phyloP scores from a whole-genome alignment of 164 flowering plant species.

The Amborella trichopoda region DNA sequence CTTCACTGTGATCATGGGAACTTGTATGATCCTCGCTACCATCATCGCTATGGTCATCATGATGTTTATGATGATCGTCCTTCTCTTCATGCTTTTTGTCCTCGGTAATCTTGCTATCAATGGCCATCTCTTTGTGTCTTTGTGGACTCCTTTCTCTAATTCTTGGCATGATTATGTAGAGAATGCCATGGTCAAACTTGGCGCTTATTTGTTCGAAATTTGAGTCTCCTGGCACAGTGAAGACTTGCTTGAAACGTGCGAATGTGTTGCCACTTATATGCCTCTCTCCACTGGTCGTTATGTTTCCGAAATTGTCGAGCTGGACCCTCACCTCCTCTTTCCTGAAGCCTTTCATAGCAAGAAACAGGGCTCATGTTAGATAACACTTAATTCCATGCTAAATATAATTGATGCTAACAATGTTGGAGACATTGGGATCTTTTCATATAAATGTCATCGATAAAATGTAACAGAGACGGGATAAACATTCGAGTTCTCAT shows the following conservation, averaged over 20 bases:
- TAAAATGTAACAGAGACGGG: no score
- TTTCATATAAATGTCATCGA: no score
- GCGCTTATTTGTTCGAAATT: conserved; percentile 20
- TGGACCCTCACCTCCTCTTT: conserved; percentile 23
- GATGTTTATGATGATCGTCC: no score
- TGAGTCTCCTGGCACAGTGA: conserved; percentile 26
- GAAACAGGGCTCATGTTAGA: no score
- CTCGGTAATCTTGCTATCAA: background rate
- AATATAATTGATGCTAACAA: no score
- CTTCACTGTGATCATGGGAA: background rate
- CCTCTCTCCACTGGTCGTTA: conserved; percentile 18
- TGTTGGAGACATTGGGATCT: no score
- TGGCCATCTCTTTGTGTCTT: background rate
- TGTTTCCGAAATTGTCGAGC: conserved; percentile 11
- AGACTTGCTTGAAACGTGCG: conserved; percentile 15
- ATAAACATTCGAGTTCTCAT: no score
- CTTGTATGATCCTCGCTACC: background rate
- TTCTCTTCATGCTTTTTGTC: background rate
- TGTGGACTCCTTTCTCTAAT: conserved; percentile 2
- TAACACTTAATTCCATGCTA: no score
- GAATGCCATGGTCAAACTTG: conserved; percentile 28
- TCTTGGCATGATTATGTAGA: conserved; percentile 40
- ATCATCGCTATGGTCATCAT: no score
- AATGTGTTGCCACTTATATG: conserved; percentile 7
- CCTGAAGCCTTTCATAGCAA: conserved; percentile 22